Evolutionary conservation across 2,329 filamentous ascomycete species (phyloP).

Genomic region (Diaporthe citriasiana): DNA sequence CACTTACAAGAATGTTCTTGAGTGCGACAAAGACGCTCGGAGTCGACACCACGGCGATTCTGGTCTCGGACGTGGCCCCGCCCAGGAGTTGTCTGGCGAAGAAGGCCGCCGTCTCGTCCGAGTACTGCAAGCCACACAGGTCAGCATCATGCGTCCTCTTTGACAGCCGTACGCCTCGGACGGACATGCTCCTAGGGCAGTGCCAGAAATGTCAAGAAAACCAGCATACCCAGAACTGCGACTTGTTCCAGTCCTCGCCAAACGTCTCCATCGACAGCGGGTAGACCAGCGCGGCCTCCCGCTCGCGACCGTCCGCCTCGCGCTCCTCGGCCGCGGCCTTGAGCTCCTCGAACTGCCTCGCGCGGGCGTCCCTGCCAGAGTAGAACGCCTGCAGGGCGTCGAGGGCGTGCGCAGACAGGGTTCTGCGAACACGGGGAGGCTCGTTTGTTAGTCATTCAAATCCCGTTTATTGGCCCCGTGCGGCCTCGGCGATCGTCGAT

Average conservation of each 20-base stretch:
- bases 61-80: constrained; percentile 68
- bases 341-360: constrained; percentile 77
- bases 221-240: constrained; percentile 81
- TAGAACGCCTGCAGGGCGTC: constrained; percentile 82
- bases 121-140: constrained; percentile 65
- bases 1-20: constrained; percentile 75
- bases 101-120: constrained; percentile 76
- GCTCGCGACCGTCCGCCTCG: background rate
- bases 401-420: constrained; percentile 76
- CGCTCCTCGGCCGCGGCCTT: constrained; percentile 70
- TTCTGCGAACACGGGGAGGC: constrained; percentile 55
- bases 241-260: constrained; percentile 85
- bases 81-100: constrained; percentile 77
- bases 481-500: background rate
- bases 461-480: background rate
- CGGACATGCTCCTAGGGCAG: background rate
- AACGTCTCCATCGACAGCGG: constrained; percentile 77
- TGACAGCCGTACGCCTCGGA: background rate
- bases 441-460: background rate
- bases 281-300: constrained; percentile 40
- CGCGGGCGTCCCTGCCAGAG: constrained; percentile 76
- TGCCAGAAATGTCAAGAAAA: background rate
- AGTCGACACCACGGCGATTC: constrained; percentile 79
- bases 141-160: background rate
- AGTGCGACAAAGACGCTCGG: constrained; percentile 84